A percentile compares a stretch with the other conserved stretches of the same genome.
These are phyloP conservation scores for Picea sitchensis DNA, from an alignment of 75 land plant species.

Conservation along the genomic window DNA sequence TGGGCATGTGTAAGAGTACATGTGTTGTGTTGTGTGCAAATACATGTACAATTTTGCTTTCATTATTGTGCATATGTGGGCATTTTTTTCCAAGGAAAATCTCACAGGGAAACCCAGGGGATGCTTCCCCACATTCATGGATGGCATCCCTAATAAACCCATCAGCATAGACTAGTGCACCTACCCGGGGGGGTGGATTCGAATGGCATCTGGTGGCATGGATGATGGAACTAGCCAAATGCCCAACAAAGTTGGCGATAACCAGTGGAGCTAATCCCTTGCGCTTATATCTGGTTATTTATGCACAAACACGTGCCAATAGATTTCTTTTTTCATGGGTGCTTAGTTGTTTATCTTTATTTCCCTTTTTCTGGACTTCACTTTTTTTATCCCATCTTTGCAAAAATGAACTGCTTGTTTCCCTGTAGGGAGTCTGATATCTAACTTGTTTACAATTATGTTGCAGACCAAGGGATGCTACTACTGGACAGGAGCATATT, in stretches of 20 bases:
- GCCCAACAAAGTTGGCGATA: too few relatives aligned
- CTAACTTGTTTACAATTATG: neutral
- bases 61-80: neutral
- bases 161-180: too few relatives aligned
- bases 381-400: neutral
- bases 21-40: neutral
- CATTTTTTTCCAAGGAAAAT: too few relatives aligned
- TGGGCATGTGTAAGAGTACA: neutral
- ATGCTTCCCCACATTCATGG: too few relatives aligned
- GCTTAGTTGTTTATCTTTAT: neutral
- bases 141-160: too few relatives aligned
- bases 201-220: too few relatives aligned
- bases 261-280: too few relatives aligned
- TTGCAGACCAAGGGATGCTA: constrained; percentile 1
- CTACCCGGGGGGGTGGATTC: too few relatives aligned
- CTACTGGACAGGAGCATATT: neutral
- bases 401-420: neutral
- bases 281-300: neutral
- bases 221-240: too few relatives aligned
- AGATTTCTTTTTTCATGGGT: neutral
- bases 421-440: neutral
- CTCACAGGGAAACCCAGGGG: too few relatives aligned
- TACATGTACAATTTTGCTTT: neutral
- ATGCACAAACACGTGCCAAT: neutral
- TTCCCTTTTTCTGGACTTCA: neutral